Conservation (phyloP, 2,329 filamentous ascomycete genomes). For the Eutypa lata region DNA sequence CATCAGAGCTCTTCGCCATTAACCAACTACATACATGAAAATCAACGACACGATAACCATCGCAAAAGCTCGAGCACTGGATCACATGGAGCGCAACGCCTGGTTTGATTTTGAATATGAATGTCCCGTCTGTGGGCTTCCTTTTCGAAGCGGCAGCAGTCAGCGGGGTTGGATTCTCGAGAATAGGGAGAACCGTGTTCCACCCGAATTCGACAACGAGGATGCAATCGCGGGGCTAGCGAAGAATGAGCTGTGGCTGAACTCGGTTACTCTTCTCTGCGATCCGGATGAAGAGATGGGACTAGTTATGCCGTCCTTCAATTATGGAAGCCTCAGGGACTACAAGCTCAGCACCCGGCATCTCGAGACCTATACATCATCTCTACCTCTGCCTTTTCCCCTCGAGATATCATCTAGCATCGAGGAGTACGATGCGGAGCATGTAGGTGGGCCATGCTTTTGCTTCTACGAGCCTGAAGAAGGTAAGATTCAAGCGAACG, state of each 20-base stretch:
- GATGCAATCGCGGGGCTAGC: neutral
- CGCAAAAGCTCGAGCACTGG: no score
- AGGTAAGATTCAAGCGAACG: neutral
- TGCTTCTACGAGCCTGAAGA: no score
- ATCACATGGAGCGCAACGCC: neutral
- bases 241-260: constrained; percentile 2
- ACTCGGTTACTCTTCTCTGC: neutral
- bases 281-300: constrained; percentile 9
- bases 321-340: neutral
- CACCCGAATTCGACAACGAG: neutral
- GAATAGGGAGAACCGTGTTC: neutral
- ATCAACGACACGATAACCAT: no score
- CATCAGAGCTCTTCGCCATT: no score
- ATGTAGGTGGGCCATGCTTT: constrained; percentile 1
- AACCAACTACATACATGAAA: no score
- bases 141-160: neutral
- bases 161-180: neutral
- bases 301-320: constrained; percentile 1
- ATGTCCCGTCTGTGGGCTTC: constrained; percentile 1
- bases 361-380: no score
- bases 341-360: no score
- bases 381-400: neutral
- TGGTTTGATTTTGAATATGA: neutral
- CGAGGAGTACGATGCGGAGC: neutral
- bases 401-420: neutral